Base-by-base conservation (phyloP, 805 yeast species). In the Clavispora vitiphila region DNA sequence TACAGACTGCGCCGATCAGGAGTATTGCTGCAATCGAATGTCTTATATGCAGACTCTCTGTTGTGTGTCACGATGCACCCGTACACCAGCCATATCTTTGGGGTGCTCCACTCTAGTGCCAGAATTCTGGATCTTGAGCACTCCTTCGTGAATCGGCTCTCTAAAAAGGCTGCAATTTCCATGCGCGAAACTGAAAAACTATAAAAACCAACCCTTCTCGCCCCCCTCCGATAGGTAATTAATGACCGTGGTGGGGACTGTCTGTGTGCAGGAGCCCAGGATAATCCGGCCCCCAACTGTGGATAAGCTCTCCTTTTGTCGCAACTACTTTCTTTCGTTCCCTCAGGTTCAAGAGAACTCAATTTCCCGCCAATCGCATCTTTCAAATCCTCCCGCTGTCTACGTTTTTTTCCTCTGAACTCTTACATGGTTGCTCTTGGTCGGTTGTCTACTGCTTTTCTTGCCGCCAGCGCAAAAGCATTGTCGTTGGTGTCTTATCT, bases 351-450 rank as follows among this genome's bases (percentile, higher is more conserved):
- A n/a, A n/a, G n/a, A n/a, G n/a, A n/a, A n/a, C n/a, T n/a, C n/a
- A n/a, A n/a, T n/a, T 25, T 3, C 5, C 14, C 11, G 27, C 27
- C 7, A 11, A 8, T 22, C 27, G 14, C n/a, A n/a, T 26, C 9
- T 29, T 15, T 20, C 11, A 16, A 5, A 4, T 15, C 10, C 20
- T n/a, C 32, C 3, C 10, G 15, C 14, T 29, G 8, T 9, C 20
- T n/a, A 4, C 4, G 3, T 4, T 26, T 26, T 26, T 2, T 1
- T 8, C n/a, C 16, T 29, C 20, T 9, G 15, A 11, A 15, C 20
- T 7, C 5, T 9, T 11, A 8, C 24, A 49, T 49, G 53, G 51
- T 49, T 29, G 49, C 53, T 19, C 35, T 47, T 15, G 51, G 47
- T 34, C 46, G 46, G 12, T 35, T 51, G 21, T 45, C 51, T 12